A percentile compares a stretch with the other conserved stretches of the same genome.
Evolutionary conservation across 2,329 filamentous ascomycete genomes (phyloP).

Genomic region (Zarea fungicola): DNA sequence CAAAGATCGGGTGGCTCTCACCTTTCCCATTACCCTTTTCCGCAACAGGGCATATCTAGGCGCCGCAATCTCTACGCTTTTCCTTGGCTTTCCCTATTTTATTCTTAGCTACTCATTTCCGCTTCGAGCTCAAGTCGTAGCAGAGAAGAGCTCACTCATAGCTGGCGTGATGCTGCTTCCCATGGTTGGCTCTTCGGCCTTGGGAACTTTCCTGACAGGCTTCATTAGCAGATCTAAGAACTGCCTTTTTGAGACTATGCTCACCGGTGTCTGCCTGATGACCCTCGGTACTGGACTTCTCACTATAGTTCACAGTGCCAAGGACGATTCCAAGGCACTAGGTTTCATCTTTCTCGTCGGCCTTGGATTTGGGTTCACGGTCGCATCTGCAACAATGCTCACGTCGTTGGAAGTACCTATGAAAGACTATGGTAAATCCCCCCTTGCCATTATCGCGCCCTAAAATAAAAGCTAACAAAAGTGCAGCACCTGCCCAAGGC

Average conservation of each 20-base stretch:
- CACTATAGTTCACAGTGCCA: conserved; percentile 27
- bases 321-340: conserved; percentile 39
- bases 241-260: conserved; percentile 37
- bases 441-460: too few relatives aligned
- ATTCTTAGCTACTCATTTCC: conserved; percentile 46
- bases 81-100: conserved; percentile 46
- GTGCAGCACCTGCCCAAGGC: too few relatives aligned
- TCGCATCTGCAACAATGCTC: conserved; percentile 42
- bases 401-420: conserved; percentile 36
- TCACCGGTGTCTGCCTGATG: conserved; percentile 37
- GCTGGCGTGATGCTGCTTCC: conserved; percentile 49
- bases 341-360: conserved; percentile 47
- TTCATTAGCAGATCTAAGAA: conserved; percentile 37
- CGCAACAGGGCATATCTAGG: conserved; percentile 40
- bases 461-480: too few relatives aligned
- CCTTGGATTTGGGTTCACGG: conserved; percentile 45
- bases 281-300: conserved; percentile 43
- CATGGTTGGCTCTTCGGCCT: conserved; percentile 42
- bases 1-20: conserved; percentile 25
- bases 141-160: conserved; percentile 38
- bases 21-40: conserved; percentile 44
- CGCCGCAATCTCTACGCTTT: conserved; percentile 38
- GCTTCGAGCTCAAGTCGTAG: conserved; percentile 44
- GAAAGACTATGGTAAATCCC: too few relatives aligned
- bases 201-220: conserved; percentile 39